phyloP scores from a whole-genome alignment of 2,329 filamentous ascomycete species.

The Botryotinia globosa region DNA sequence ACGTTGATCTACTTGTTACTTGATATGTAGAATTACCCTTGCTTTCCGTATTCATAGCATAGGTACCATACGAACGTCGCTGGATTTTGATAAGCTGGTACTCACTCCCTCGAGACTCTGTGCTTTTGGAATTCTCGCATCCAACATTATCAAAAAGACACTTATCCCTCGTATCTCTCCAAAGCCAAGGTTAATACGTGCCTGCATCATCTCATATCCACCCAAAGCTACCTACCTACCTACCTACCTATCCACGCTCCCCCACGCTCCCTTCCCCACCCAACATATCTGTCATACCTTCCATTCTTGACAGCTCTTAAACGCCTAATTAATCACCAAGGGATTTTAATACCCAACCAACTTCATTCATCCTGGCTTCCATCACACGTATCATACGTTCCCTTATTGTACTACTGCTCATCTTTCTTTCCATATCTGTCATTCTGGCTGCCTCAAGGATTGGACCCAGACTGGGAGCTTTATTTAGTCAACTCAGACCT shows the following conservation, averaged over 20 bases:
- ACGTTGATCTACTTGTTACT: not conserved
- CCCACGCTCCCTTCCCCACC: not conserved
- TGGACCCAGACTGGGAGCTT: slow-evolving; percentile 51
- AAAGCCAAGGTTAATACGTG: not conserved
- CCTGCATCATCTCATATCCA: not conserved
- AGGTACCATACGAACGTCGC: not conserved
- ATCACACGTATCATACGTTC: slow-evolving; percentile 36
- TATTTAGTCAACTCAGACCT: slow-evolving; percentile 55
- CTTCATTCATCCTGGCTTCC: slow-evolving; percentile 12
- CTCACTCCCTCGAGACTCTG: not conserved
- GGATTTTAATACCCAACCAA: slow-evolving; percentile 5
- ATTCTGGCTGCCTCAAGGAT: slow-evolving; percentile 61
- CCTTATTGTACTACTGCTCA: slow-evolving; percentile 51
- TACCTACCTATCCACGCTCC: not conserved
- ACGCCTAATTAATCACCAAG: not conserved
- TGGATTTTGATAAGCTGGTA: not conserved
- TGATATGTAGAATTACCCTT: not conserved
- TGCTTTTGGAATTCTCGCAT: not conserved
- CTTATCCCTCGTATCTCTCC: not conserved
- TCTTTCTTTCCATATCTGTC: slow-evolving; percentile 55
- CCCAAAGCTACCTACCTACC: not conserved
- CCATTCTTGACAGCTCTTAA: not conserved
- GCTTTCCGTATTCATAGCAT: not conserved
- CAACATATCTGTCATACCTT: slow-evolving; percentile 8
- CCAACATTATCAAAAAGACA: not conserved